Conservation (phyloP, 2,329 filamentous ascomycete genomes). For the Aspergillus novofumigatus region DNA sequence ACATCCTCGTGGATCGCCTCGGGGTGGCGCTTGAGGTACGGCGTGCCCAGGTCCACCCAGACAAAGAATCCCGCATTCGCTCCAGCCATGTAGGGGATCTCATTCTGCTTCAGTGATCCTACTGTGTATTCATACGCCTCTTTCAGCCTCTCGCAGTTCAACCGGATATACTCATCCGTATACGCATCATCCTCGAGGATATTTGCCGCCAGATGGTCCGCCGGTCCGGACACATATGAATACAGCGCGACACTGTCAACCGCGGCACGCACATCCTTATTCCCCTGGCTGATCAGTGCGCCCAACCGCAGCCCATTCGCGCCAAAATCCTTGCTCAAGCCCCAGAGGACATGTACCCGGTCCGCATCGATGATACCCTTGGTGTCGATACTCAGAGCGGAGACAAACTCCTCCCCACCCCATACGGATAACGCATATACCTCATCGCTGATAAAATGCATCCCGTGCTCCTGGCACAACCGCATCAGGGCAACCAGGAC, state of each 20-base stretch:
- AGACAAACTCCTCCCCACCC: constrained; percentile 41
- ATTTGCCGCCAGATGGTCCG: constrained; percentile 35
- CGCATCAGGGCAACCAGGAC: constrained; percentile 43
- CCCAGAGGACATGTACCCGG: constrained; percentile 51
- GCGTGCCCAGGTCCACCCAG: constrained; percentile 48
- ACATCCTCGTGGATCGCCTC: constrained; percentile 6
- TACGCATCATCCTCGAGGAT: constrained; percentile 45
- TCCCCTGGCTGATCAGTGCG: constrained; percentile 47
- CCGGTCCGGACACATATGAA: constrained; percentile 44
- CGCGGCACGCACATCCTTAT: constrained; percentile 36
- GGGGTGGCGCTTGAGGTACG: constrained; percentile 22
- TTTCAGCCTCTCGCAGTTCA: constrained; percentile 42
- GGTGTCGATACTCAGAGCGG: constrained; percentile 43
- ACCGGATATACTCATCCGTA: constrained; percentile 42
- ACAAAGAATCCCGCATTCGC: constrained; percentile 57
- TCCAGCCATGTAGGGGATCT: constrained; percentile 45
- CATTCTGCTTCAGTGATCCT: constrained; percentile 35
- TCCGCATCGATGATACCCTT: constrained; percentile 45
- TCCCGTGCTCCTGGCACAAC: constrained; percentile 47
- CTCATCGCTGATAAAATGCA: constrained; percentile 57
- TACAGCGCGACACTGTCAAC: constrained; percentile 43
- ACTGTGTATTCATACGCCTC: constrained; percentile 39
- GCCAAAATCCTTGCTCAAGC: constrained; percentile 51
- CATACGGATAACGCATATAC: constrained; percentile 56
- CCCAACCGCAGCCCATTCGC: constrained; percentile 55